Conservation (phyloP, 768 basidiomycete genomes). For the Hypholoma fasciculare region DNA sequence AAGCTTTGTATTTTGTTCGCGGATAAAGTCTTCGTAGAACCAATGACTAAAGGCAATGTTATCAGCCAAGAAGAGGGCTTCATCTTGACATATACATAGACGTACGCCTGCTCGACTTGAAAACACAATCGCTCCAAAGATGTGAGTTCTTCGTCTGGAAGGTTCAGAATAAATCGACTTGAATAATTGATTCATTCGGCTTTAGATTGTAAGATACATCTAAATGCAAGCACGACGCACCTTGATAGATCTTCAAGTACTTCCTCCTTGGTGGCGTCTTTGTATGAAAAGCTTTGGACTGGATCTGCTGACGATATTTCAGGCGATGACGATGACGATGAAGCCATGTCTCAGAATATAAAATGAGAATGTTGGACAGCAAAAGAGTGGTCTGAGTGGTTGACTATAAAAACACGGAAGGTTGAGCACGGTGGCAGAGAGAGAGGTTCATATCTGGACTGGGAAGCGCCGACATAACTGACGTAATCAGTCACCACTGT, state of each 20-base stretch:
- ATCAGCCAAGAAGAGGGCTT: slow-evolving; percentile 2
- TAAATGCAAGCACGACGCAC: slow-evolving; percentile 33
- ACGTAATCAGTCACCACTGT: slow-evolving; percentile 9
- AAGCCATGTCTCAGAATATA: slow-evolving; percentile 54
- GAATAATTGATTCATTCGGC: not conserved
- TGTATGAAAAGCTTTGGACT: slow-evolving; percentile 53
- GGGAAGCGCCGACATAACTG: slow-evolving; percentile 6
- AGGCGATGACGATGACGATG: slow-evolving; percentile 78
- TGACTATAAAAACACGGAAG: slow-evolving; percentile 16
- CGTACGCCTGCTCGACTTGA: slow-evolving; percentile 98
- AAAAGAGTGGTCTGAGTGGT: slow-evolving; percentile 17
- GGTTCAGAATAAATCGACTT: slow-evolving; percentile 95
- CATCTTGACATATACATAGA: slow-evolving; percentile 17
- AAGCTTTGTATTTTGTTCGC: slow-evolving; percentile 85
- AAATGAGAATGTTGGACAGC: slow-evolving; percentile 26
- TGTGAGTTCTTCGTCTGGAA: slow-evolving; percentile 89
- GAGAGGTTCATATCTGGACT: slow-evolving; percentile 12
- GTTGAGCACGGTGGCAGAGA: slow-evolving; percentile 13
- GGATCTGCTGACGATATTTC: slow-evolving; percentile 56
- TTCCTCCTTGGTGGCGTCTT: slow-evolving; percentile 78
- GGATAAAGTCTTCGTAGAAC: slow-evolving; percentile 99
- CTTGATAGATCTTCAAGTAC: slow-evolving; percentile 91
- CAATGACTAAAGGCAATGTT: slow-evolving; percentile 70
- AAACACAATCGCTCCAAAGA: slow-evolving; percentile 95
- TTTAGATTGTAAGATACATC: not conserved